Percentiles rank a stretch among this genome's conserved stretches.
Conservation (phyloP, 768 basidiomycete genomes). For the Rhodotorula babjevae region DNA sequence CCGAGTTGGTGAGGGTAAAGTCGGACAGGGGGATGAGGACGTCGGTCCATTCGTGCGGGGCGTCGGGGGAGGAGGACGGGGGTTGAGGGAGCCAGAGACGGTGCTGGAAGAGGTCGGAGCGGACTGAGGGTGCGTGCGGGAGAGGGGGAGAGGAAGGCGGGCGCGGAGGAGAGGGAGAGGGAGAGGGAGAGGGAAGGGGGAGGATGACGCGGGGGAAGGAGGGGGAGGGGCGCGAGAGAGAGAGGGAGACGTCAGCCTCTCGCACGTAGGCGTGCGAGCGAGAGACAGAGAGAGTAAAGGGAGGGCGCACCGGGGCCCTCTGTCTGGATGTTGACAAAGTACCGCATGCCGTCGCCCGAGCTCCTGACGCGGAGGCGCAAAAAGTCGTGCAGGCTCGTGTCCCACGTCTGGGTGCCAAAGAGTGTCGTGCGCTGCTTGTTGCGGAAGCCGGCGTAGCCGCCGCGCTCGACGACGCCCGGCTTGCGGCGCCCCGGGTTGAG, state of each 20-base stretch:
- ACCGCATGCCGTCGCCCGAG: constrained; percentile 60
- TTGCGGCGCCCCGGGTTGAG: constrained; percentile 47
- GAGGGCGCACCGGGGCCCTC: constrained; percentile 57
- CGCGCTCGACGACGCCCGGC: constrained; percentile 50
- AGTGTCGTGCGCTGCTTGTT: constrained; percentile 77
- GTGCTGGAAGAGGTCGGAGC: constrained; percentile 91
- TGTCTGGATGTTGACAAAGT: constrained; percentile 89
- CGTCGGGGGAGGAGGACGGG: constrained; percentile 47
- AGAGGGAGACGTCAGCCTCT: no score
- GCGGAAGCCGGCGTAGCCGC: constrained; percentile 86
- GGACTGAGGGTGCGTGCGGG: constrained; percentile 50
- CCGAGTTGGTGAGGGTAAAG: constrained; percentile 52
- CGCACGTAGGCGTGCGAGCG: background rate
- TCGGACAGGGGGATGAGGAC: constrained; percentile 71
- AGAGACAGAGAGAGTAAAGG: no score
- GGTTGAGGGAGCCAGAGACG: constrained; percentile 79
- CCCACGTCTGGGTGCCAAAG: constrained; percentile 79
- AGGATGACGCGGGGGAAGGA: no score
- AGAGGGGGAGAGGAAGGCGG: background rate
- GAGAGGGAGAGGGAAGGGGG: no score
- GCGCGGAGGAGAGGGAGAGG: no score
- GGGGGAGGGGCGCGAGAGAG: no score
- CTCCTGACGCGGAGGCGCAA: constrained; percentile 70
- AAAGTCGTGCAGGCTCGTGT: constrained; percentile 74
- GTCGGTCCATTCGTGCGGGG: constrained; percentile 63